Percentiles rank a stretch among this genome's conserved stretches.
phyloP scores from a whole-genome alignment of 495 filamentous ascomycete genomes.

The Tuber brumale region DNA sequence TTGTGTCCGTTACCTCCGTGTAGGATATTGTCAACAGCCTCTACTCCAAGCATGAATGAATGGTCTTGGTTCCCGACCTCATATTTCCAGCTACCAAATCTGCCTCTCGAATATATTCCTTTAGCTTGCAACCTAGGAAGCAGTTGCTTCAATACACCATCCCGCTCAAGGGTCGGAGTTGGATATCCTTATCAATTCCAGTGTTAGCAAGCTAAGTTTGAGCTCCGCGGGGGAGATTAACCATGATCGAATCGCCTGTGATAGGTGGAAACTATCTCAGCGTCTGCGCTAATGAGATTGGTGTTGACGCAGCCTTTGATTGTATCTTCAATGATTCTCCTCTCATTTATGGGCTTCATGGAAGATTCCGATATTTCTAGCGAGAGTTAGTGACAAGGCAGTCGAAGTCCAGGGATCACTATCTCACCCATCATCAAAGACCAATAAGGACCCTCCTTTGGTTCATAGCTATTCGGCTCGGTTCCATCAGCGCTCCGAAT shows the following conservation, averaged over 20 bases:
- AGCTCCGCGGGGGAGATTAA: neutral
- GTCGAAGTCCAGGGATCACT: neutral
- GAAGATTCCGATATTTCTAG: conserved; percentile 86
- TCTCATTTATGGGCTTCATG: conserved; percentile 85
- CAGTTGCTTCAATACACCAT: conserved; percentile 85
- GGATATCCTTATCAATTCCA: conserved; percentile 62
- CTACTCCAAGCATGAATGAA: conserved; percentile 96
- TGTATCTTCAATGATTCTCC: conserved; percentile 74
- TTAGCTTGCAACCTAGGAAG: conserved; percentile 84
- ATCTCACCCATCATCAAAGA: conserved; percentile 76
- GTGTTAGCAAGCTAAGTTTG: neutral
- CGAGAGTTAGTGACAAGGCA: conserved; percentile 6
- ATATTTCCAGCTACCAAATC: conserved; percentile 97
- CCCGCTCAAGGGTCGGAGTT: conserved; percentile 88
- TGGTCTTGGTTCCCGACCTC: conserved; percentile 98
- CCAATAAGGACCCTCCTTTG: conserved; percentile 92
- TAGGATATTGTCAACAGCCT: conserved; percentile 92
- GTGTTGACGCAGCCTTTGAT: conserved; percentile 98
- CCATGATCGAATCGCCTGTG: conserved; percentile 93
- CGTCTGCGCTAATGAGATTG: conserved; percentile 78
- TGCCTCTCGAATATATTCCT: conserved; percentile 91
- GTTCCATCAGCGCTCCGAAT: conserved; percentile 76
- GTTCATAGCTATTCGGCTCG: conserved; percentile 59
- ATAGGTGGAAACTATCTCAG: conserved; percentile 98
- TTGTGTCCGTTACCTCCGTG: conserved; percentile 52